A percentile compares a stretch with the other conserved stretches of the same genome.
phyloP scores from a whole-genome alignment of 1,284 basidiomycete genomes.

The Tilletiaria anomala region DNA sequence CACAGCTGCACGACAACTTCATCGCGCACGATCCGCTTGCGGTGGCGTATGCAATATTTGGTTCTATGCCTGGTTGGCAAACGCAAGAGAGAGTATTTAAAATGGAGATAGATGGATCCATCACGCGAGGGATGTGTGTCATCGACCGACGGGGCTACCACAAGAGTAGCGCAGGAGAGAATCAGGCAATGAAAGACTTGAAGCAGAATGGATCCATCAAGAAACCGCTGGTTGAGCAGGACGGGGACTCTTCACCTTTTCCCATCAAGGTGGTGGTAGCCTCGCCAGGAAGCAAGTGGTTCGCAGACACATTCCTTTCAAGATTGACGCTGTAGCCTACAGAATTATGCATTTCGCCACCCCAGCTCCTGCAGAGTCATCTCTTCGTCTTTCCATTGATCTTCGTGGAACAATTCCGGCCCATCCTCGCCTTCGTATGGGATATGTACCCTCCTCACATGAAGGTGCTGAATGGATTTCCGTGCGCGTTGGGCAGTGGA shows the following conservation, averaged over 20 bases:
- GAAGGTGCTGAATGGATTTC: no score
- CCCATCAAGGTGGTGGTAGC: constrained; percentile 13
- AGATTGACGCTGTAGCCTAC: no score
- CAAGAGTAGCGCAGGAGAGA: background rate
- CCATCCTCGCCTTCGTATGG: no score
- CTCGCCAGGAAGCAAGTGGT: constrained; percentile 23
- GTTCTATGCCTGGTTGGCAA: constrained; percentile 14
- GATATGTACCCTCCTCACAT: no score
- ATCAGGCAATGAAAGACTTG: no score
- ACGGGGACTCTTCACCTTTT: background rate
- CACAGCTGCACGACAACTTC: constrained; percentile 24
- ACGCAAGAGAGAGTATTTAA: constrained; percentile 13
- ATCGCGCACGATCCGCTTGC: constrained; percentile 34
- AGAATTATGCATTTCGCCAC: no score
- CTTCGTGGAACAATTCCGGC: no score
- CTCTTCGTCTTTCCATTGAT: no score
- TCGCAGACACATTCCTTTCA: constrained; percentile 19
- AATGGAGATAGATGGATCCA: constrained; percentile 24
- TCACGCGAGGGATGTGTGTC: constrained; percentile 29
- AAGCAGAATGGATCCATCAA: no score
- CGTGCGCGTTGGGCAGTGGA: no score
- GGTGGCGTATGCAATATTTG: constrained; percentile 28
- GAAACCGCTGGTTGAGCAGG: no score
- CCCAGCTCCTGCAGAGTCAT: no score
- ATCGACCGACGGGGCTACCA: constrained; percentile 21